Evolutionary conservation across 1,284 basidiomycete species (phyloP), one percentile per base, ranked within the genome.

Genomic region (Cutaneotrichosporon spelunceum): DNA sequence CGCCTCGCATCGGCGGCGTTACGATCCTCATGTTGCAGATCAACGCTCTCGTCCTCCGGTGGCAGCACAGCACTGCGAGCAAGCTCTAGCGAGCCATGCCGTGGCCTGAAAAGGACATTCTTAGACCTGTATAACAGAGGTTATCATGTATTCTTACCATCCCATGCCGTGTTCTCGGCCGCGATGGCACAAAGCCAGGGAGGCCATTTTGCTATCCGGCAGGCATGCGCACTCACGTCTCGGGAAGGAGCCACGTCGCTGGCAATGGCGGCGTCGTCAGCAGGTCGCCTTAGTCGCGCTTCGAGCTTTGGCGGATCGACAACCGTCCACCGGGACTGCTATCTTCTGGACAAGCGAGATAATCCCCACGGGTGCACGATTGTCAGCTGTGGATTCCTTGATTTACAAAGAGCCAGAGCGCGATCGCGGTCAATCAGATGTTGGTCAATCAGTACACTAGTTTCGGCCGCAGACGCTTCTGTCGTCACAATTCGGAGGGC

Each of bases 1-100:
- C 66, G 9, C 62, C 65, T 16, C 54, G 70, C 2, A 44, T 71
- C 0, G 71, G 71, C 10, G 54, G 60, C n/a, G 47, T 72, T 23
- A 72, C 71, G 4, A 67, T 66, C 49, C 54, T 68, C 50, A 68
- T 68, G 64, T 58, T 71, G 59, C 59, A 62, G 53, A 33, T 62
- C 53, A 71, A 71, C 45, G 66, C 66, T 4, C 47, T 71, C 39
- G 59, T 66, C 11, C 60, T 71, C 3, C 50, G 59, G 23, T 19
- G 26, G 2, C 26, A 29, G 48, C 24, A 24, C 23, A 6, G 26
- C 11, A 13, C 2, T 16, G 45, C 10, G 23, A 10, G 24, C 23
- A 24, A 48, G 23, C 39, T 42, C 39, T 21, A 42, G 39, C 8
- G 39, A 42, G 2, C 3, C 39, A 19, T 42, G 16, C 13, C 13